Evolutionary conservation across 2,329 filamentous ascomycete genomes (phyloP), one percentile per base, ranked within the genome.

Genomic region (Ophiostoma australiae): DNA sequence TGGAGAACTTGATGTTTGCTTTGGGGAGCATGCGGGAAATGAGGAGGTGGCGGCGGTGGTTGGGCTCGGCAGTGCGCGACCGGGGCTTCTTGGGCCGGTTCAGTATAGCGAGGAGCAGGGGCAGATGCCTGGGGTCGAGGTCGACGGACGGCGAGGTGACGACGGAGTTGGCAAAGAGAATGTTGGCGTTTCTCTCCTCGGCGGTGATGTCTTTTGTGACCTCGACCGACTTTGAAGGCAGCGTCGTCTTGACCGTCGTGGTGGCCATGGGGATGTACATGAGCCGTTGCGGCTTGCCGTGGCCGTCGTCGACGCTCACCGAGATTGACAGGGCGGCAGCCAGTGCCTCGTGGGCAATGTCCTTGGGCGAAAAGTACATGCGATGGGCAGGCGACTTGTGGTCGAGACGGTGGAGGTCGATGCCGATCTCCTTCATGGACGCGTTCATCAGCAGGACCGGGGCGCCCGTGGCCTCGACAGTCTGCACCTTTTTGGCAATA

Each of bases 181-280:
- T 95, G 78, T 99, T 99, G 68, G 93, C 91, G 77, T 99, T 99
- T 73, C 92, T 89, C 80, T 98, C 93, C 74, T 91, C 90, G 13
- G 86, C 84, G 52, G 87, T 90, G 75, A 90, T 90, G 44, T 90
- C 86, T 72, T 89, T 86, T 1, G 89, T 87, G 70, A 94, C 86
- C 77, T 94, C 91, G 13, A 99, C 90, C 0, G 94, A 97, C 80
- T 98, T 97, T 15, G 95, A 96, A 6, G 94, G 94, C 8, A 98
- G 82, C 0, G 96, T 99, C 0, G 95, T 98, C 79, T 94, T 93
- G 72, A 98, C 88, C 0, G 90, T 99, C 2, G 94, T 97, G 1
- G 95, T 99, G 27, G 94, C 92, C 95, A 99, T 98, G 0, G 95
- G 95, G 63, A 99, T 87, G 78, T 99, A 99, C 31, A 97, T 81